Evolutionary conservation across 2,329 filamentous ascomycete species (phyloP).

Genomic region (Thielaviopsis punctulata): DNA sequence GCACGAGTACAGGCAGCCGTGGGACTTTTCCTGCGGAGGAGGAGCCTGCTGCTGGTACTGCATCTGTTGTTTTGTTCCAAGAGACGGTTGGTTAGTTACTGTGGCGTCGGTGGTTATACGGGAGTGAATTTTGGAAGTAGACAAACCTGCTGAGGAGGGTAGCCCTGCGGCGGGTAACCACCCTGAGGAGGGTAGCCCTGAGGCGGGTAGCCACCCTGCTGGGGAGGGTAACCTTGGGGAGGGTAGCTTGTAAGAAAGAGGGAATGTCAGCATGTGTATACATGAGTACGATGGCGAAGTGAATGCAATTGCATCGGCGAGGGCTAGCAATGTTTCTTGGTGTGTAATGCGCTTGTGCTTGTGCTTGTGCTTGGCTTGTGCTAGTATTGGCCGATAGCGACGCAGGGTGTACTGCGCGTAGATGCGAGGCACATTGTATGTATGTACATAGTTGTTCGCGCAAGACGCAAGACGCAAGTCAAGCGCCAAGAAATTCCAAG

Average conservation of each 20-base stretch:
- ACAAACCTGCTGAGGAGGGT: constrained; percentile 14
- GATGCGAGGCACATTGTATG: background rate
- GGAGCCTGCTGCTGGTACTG: constrained; percentile 20
- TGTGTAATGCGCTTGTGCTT: background rate
- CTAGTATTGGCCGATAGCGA: background rate
- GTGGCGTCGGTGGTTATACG: background rate
- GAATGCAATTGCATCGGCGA: background rate
- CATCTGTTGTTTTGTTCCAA: constrained; percentile 18
- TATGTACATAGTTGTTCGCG: too few relatives aligned
- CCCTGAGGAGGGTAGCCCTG: constrained; percentile 15
- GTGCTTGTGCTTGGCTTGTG: too few relatives aligned
- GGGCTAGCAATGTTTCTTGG: background rate
- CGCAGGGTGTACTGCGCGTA: too few relatives aligned
- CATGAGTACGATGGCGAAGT: background rate
- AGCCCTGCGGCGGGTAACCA: constrained; percentile 15
- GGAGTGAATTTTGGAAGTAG: background rate
- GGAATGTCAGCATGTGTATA: constrained; percentile 4
- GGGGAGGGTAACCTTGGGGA: constrained; percentile 11
- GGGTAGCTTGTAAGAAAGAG: constrained; percentile 12
- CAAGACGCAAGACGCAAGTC: background rate
- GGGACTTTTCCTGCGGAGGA: constrained; percentile 22
- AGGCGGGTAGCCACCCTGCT: constrained; percentile 15
- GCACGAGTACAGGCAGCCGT: constrained; percentile 25
- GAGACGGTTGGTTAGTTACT: background rate
- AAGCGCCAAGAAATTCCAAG: background rate